phyloP scores from a whole-genome alignment of 352 stramenopile species.

The Globisporangium spiculum region DNA sequence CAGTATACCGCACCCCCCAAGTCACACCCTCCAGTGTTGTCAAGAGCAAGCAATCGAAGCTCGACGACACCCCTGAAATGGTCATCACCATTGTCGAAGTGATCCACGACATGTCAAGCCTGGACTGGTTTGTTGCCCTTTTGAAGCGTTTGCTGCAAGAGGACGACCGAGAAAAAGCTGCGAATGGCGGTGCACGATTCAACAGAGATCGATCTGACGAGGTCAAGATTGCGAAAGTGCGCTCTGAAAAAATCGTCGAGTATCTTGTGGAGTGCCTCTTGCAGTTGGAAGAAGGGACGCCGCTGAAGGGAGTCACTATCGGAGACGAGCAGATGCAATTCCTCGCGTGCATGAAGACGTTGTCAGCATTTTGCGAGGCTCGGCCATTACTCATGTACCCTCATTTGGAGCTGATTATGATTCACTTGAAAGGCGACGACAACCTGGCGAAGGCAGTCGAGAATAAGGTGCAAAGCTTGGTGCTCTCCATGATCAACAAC shows the following conservation, averaged over 20 bases:
- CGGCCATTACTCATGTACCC: slow-evolving; percentile 47
- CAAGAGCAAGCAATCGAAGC: slow-evolving; percentile 59
- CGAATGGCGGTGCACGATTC: slow-evolving; percentile 15
- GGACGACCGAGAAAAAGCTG: slow-evolving; percentile 18
- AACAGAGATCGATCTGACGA: slow-evolving; percentile 50
- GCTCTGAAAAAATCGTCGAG: slow-evolving; percentile 63
- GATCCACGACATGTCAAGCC: slow-evolving; percentile 61
- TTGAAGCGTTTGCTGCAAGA: slow-evolving; percentile 57
- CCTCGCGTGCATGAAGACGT: slow-evolving; percentile 70
- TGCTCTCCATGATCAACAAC: slow-evolving; percentile 59
- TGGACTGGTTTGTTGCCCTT: slow-evolving; percentile 72
- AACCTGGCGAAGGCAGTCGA: slow-evolving; percentile 51
- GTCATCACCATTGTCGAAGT: slow-evolving; percentile 77
- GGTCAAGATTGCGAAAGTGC: slow-evolving; percentile 41
- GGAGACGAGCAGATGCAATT: slow-evolving; percentile 58
- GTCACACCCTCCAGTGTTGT: slow-evolving; percentile 64
- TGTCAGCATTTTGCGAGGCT: slow-evolving; percentile 74
- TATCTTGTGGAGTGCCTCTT: slow-evolving; percentile 64
- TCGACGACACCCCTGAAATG: slow-evolving; percentile 55
- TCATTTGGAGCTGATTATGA: slow-evolving; percentile 68
- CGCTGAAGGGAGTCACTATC: slow-evolving; percentile 55
- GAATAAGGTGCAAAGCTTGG: slow-evolving; percentile 53
- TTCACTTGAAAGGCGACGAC: slow-evolving; percentile 69
- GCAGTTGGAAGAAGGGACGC: slow-evolving; percentile 65
- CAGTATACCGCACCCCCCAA: slow-evolving; percentile 41